phyloP scores from a whole-genome alignment of 345 rosid genomes.

The Bretschneidera sinensis region DNA sequence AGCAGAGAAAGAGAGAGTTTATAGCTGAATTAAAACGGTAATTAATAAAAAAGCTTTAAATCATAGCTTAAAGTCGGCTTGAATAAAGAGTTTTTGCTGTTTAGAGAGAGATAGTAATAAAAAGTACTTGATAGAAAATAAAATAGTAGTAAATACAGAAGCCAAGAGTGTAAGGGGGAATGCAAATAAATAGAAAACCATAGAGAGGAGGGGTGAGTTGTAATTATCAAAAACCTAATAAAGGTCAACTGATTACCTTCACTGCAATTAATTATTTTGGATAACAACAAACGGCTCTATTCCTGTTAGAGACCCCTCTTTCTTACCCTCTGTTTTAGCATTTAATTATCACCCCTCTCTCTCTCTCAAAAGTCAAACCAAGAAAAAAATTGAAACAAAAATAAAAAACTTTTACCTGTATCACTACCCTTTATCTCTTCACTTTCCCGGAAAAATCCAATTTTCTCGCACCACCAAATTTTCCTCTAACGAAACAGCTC shows the following conservation, averaged over 20 bases:
- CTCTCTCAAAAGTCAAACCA: conserved; percentile 22
- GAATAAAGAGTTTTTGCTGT: background rate
- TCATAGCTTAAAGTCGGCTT: background rate
- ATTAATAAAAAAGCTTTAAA: conserved; percentile 6
- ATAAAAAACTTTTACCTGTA: no score
- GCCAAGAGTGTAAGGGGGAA: conserved; percentile 1
- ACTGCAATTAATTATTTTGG: conserved; percentile 33
- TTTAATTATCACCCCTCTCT: conserved; percentile 35
- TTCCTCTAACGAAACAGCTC: conserved; percentile 25
- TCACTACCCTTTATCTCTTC: conserved; percentile 12
- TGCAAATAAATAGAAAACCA: background rate
- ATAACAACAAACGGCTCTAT: conserved; percentile 20
- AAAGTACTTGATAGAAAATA: background rate
- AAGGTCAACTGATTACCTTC: conserved; percentile 21
- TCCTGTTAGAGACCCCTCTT: conserved; percentile 20
- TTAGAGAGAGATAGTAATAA: no score
- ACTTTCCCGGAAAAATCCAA: conserved; percentile 11
- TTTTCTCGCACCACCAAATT: conserved; percentile 1
- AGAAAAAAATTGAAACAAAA: conserved; percentile 24
- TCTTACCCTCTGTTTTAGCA: conserved; percentile 38
- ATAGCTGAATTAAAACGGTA: background rate
- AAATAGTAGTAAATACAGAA: background rate
- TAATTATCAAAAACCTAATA: conserved; percentile 20
- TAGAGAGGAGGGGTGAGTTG: conserved; percentile 16
- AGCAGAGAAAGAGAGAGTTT: background rate